Evolutionary conservation across 208 protist species (phyloP).

Genomic region (Wallacemonas sp.): DNA sequence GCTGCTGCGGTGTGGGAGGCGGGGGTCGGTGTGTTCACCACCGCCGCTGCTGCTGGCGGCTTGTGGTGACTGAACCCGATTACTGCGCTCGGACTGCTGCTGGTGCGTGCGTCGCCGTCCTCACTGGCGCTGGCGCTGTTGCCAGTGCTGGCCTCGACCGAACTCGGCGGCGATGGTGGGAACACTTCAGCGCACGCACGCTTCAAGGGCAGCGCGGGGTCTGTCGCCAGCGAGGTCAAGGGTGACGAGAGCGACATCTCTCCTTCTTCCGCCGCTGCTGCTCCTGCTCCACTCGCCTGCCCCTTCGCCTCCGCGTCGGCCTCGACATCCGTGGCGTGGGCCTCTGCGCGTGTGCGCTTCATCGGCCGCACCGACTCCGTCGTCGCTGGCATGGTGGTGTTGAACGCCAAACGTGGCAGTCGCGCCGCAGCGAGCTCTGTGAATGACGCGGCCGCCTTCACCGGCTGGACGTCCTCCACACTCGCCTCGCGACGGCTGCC

Average conservation of each 20-base stretch:
- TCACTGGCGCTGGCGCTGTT: not conserved
- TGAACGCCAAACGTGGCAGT: not conserved
- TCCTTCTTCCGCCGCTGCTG: not conserved
- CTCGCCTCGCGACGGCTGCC: no score
- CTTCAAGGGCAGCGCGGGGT: not conserved
- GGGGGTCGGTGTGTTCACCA: no score
- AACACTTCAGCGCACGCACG: not conserved
- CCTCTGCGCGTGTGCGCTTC: conserved; percentile 3
- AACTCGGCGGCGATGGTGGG: not conserved
- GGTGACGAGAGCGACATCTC: no score
- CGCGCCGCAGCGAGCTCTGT: not conserved
- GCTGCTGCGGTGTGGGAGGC: not conserved
- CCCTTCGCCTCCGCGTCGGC: not conserved
- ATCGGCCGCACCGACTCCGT: not conserved
- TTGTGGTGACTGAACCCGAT: conserved; percentile 3
- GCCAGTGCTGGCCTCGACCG: conserved; percentile 3
- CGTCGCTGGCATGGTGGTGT: not conserved
- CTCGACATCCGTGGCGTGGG: not conserved
- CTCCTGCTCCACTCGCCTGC: not conserved
- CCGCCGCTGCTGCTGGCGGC: no score
- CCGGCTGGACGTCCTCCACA: not conserved
- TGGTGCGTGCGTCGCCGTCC: not conserved
- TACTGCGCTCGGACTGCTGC: not conserved
- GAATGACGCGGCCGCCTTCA: not conserved
- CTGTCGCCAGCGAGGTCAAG: not conserved